A percentile compares a stretch with the other conserved stretches of the same genome.
phyloP scores from a whole-genome alignment of 305 asterid genomes.

The Fraxinus baroniana region DNA sequence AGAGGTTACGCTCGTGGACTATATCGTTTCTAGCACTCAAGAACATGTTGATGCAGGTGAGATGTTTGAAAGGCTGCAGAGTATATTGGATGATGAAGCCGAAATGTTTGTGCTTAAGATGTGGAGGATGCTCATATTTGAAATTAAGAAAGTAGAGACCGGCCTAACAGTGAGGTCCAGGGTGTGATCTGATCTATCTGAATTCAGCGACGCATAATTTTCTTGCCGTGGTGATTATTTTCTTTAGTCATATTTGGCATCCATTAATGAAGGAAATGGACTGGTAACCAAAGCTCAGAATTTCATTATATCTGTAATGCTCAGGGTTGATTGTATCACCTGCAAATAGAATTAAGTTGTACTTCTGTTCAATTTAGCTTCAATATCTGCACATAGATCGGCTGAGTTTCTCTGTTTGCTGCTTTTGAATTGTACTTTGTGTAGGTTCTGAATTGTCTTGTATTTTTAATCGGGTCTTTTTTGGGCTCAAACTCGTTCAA shows the following conservation, averaged over 20 bases:
- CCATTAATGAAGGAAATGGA: neutral
- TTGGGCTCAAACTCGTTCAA: neutral
- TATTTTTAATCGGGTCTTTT: neutral
- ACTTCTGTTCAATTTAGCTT: neutral
- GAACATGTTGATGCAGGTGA: conserved; percentile 88
- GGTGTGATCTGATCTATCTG: conserved; percentile 38
- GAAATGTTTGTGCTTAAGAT: conserved; percentile 99
- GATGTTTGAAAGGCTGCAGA: conserved; percentile 92
- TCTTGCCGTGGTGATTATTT: conserved; percentile 7
- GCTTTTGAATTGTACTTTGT: neutral
- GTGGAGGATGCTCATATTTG: conserved; percentile 99
- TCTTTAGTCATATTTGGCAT: conserved; percentile 5
- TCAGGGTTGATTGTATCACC: conserved; percentile 1
- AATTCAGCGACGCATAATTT: conserved; percentile 2
- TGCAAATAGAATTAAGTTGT: neutral
- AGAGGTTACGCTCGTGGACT: conserved; percentile 86
- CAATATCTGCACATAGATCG: neutral
- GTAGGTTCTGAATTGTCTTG: neutral
- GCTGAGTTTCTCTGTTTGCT: neutral
- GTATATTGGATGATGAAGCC: conserved; percentile 95
- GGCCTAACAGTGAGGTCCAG: conserved; percentile 62
- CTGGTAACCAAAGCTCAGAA: neutral
- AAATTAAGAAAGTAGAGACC: conserved; percentile 91
- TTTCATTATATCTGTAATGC: conserved; percentile 3
- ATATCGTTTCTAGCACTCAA: conserved; percentile 83